phyloP scores from a whole-genome alignment of 441 rosid genomes.

The Biscutella laevigata region DNA sequence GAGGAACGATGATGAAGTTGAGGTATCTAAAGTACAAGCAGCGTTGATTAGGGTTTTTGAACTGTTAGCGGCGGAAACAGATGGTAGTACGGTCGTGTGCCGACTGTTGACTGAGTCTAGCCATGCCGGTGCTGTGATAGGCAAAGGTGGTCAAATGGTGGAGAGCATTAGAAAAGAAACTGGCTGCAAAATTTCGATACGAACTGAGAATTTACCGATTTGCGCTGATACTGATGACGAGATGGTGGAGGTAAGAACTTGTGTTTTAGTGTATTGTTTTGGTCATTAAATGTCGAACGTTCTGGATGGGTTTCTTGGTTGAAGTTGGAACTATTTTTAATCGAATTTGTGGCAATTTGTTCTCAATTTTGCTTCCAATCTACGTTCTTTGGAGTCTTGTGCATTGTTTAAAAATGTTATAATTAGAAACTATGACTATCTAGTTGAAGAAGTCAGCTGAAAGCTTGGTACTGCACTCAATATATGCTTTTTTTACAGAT shows the following conservation, averaged over 20 bases:
- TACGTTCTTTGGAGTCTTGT: background rate
- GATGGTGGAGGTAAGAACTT: slow-evolving; percentile 65
- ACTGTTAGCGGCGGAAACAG: slow-evolving; percentile 57
- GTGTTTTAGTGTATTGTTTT: too few relatives aligned
- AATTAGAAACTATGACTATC: background rate
- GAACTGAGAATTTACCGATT: slow-evolving; percentile 57
- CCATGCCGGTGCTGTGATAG: slow-evolving; percentile 72
- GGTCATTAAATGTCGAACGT: too few relatives aligned
- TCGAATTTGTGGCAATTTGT: background rate
- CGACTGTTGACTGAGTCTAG: slow-evolving; percentile 60
- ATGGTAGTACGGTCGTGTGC: slow-evolving; percentile 49
- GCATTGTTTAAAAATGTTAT: too few relatives aligned
- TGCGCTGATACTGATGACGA: slow-evolving; percentile 60
- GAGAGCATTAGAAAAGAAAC: slow-evolving; percentile 69
- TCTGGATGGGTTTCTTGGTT: too few relatives aligned
- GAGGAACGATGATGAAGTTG: slow-evolving; percentile 29
- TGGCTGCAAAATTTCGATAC: slow-evolving; percentile 57
- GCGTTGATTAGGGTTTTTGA: slow-evolving; percentile 76
- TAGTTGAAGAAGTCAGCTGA: slow-evolving; percentile 1
- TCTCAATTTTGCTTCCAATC: background rate
- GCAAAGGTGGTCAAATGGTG: slow-evolving; percentile 80
- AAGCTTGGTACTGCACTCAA: background rate
- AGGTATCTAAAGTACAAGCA: slow-evolving; percentile 72
- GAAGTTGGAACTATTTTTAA: too few relatives aligned
- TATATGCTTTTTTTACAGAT: slow-evolving; percentile 3